Conservation (phyloP, 768 basidiomycete species). For the Leucocoprinus leucothites region DNA sequence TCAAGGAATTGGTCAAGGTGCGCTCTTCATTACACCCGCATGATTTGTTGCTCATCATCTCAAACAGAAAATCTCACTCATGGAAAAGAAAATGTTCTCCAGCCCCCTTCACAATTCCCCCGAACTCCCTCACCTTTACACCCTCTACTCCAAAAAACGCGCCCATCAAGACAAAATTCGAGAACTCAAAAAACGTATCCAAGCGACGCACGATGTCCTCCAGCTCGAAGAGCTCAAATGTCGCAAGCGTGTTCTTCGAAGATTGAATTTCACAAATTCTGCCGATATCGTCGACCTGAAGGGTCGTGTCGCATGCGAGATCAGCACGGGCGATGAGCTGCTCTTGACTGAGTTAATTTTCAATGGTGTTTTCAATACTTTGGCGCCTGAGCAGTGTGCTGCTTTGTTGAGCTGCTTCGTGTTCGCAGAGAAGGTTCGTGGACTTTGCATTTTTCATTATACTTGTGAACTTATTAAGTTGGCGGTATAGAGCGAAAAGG, state of each 20-base stretch:
- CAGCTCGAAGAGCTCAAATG: constrained; percentile 97
- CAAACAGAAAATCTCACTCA: constrained; percentile 80
- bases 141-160: constrained; percentile 75
- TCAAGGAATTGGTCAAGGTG: constrained; percentile 82
- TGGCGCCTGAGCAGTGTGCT: constrained; percentile 90
- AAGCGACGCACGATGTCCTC: constrained; percentile 86
- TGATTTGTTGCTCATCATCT: neutral
- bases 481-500: constrained; percentile 72
- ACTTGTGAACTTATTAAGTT: neutral
- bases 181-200: constrained; percentile 79
- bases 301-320: constrained; percentile 97
- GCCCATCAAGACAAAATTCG: constrained; percentile 67
- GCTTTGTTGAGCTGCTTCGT: constrained; percentile 97
- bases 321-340: constrained; percentile 95
- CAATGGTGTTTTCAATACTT: constrained; percentile 90
- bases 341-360: constrained; percentile 96
- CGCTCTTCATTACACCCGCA: constrained; percentile 7
- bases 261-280: constrained; percentile 84
- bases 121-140: constrained; percentile 77
- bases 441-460: neutral
- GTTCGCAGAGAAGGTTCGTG: constrained; percentile 86
- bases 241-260: constrained; percentile 89
- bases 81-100: constrained; percentile 83
- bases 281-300: constrained; percentile 97
- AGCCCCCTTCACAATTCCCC: constrained; percentile 79